A percentile compares a stretch with the other conserved stretches of the same genome.
These are phyloP conservation scores for Phaeophleospora eucalypticola DNA, from an alignment of 2,329 filamentous ascomycete species.

Conservation along the genomic window DNA sequence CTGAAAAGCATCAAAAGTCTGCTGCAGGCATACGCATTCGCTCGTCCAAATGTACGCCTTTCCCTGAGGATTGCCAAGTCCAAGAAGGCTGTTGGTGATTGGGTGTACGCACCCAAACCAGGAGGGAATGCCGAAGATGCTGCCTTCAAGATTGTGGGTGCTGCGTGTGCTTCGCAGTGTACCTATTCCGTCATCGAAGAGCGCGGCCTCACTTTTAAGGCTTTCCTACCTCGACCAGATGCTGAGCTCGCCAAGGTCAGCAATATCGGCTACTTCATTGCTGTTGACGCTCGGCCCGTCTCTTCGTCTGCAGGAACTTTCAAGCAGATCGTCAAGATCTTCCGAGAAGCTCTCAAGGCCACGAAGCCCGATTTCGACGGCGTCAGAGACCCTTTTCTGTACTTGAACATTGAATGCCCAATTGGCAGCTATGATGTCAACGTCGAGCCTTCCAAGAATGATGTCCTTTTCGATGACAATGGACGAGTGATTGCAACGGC, in stretches of 20 bases:
- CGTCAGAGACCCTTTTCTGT: slow-evolving; percentile 57
- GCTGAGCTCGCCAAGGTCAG: slow-evolving; percentile 41
- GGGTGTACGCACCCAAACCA: slow-evolving; percentile 59
- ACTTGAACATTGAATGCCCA: slow-evolving; percentile 60
- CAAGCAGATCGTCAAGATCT: slow-evolving; percentile 55
- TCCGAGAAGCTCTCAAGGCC: slow-evolving; percentile 49
- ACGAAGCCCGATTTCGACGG: slow-evolving; percentile 23
- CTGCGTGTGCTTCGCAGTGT: slow-evolving; percentile 54
- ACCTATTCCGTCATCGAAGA: slow-evolving; percentile 37
- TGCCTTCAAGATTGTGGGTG: slow-evolving; percentile 58
- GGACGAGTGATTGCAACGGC: slow-evolving; percentile 41
- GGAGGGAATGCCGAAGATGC: slow-evolving; percentile 53
- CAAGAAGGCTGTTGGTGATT: slow-evolving; percentile 50
- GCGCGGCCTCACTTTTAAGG: slow-evolving; percentile 49
- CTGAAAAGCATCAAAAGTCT: slow-evolving; percentile 57
- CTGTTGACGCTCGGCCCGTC: slow-evolving; percentile 65
- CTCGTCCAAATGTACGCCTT: slow-evolving; percentile 60
- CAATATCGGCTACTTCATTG: slow-evolving; percentile 54
- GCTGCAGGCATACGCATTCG: slow-evolving; percentile 62
- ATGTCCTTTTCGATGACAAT: slow-evolving; percentile 64
- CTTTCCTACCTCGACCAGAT: slow-evolving; percentile 54
- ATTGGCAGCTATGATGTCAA: slow-evolving; percentile 66
- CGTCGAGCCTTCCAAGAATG: slow-evolving; percentile 66
- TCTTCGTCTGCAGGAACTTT: slow-evolving; percentile 51
- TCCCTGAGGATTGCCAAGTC: slow-evolving; percentile 56